phyloP scores from a whole-genome alignment of 495 filamentous ascomycete genomes.

The Neurospora sp. region DNA sequence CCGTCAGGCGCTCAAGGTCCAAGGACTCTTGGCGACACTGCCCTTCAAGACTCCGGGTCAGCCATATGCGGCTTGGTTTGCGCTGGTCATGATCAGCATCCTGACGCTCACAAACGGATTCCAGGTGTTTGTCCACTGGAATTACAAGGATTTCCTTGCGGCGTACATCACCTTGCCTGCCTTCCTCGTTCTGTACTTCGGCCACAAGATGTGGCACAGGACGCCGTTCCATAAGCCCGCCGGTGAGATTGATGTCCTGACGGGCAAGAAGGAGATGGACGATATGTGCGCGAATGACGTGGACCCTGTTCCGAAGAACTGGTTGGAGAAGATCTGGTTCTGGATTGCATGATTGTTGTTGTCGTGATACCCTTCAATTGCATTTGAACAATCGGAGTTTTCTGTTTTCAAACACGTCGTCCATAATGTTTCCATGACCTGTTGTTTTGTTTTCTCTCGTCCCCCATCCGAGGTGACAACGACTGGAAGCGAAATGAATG shows the following conservation, averaged over 20 bases:
- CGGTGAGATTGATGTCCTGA: conserved; percentile 32
- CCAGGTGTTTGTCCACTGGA: conserved; percentile 33
- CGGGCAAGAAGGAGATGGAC: conserved; percentile 43
- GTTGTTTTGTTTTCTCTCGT: background rate
- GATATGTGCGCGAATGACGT: conserved; percentile 30
- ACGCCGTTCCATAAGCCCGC: conserved; percentile 19
- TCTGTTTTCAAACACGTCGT: background rate
- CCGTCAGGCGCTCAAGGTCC: conserved; percentile 29
- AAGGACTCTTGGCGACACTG: conserved; percentile 26
- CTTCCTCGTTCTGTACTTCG: conserved; percentile 31
- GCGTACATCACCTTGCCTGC: conserved; percentile 39
- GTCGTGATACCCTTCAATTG: background rate
- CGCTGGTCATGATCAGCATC: conserved; percentile 25
- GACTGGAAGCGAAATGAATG: background rate
- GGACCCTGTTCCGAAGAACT: conserved; percentile 28
- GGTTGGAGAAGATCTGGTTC: conserved; percentile 33
- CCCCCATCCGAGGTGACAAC: background rate
- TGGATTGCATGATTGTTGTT: conserved; percentile 29
- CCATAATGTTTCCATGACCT: background rate
- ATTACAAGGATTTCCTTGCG: conserved; percentile 30
- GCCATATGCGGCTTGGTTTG: conserved; percentile 31
- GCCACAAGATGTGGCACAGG: conserved; percentile 28
- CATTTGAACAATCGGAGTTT: background rate
- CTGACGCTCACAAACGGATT: conserved; percentile 41
- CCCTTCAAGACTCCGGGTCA: conserved; percentile 31